A percentile compares a stretch with the other conserved stretches of the same genome.
Evolutionary conservation across 169 alveolate genomes (phyloP).

Genomic region (Besnoitia besnoiti): DNA sequence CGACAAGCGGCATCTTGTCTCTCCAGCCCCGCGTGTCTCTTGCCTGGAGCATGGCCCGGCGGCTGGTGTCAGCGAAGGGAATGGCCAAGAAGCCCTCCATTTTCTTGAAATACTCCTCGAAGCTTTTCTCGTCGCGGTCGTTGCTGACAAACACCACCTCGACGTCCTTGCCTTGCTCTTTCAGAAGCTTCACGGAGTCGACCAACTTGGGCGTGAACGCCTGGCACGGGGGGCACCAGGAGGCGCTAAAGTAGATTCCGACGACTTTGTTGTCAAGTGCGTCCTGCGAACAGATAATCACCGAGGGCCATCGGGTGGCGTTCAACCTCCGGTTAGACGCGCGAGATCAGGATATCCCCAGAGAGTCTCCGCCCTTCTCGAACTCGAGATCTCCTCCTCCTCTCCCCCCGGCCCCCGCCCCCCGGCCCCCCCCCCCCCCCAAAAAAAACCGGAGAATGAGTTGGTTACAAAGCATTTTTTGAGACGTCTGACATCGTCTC

Average conservation of each 20-base stretch:
- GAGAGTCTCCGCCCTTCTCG: too few relatives aligned
- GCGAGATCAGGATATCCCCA: too few relatives aligned
- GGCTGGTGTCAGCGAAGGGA: conserved; percentile 74
- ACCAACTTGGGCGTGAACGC: conserved; percentile 83
- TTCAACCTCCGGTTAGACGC: too few relatives aligned
- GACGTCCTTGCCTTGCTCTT: conserved; percentile 57
- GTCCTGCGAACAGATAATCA: conserved; percentile 46
- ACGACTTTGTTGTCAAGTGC: conserved; percentile 51
- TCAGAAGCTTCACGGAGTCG: conserved; percentile 74
- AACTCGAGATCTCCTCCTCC: too few relatives aligned
- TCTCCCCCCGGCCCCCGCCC: too few relatives aligned
- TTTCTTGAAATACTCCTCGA: conserved; percentile 75
- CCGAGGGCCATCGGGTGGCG: too few relatives aligned
- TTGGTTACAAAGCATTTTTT: too few relatives aligned
- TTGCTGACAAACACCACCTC: conserved; percentile 79
- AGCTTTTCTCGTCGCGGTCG: conserved; percentile 76
- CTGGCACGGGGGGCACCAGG: conserved; percentile 89
- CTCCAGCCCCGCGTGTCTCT: not conserved
- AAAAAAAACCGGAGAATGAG: too few relatives aligned
- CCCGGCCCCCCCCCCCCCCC: too few relatives aligned
- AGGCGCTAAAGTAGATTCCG: conserved; percentile 83
- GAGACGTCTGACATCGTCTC: too few relatives aligned
- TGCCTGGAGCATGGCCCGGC: conserved; percentile 46
- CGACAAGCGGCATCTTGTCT: too few relatives aligned
- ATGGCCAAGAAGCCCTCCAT: conserved; percentile 82